Percentiles rank a stretch among this genome's conserved stretches.
These are phyloP conservation scores for Solanum arcanum DNA, from an alignment of 257 asterid species.

Conservation along the genomic window DNA sequence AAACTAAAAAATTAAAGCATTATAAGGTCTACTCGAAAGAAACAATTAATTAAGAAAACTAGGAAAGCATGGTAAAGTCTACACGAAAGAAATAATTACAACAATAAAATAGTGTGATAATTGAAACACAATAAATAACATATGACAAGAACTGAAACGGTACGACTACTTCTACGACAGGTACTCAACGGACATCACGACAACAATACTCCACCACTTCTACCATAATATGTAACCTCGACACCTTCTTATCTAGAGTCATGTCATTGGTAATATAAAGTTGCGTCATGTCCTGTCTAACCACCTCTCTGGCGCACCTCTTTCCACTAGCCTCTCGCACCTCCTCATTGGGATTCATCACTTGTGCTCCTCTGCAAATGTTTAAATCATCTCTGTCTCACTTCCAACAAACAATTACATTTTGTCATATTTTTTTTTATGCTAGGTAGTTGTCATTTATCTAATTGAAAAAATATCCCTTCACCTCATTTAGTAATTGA, in stretches of 20 bases:
- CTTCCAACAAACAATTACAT: not conserved
- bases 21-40: fast-evolving
- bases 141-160: not conserved
- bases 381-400: no score
- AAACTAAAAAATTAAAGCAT: no score
- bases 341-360: not conserved
- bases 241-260: not conserved
- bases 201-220: not conserved
- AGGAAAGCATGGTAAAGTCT: not conserved
- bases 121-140: not conserved
- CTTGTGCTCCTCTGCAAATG: not conserved
- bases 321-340: not conserved
- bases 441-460: not conserved
- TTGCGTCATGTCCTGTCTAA: not conserved
- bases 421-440: no score
- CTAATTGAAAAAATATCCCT: not conserved
- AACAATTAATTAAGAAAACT: not conserved
- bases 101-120: not conserved
- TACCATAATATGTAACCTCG: not conserved
- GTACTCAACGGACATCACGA: not conserved
- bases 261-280: no score
- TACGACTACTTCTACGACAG: not conserved
- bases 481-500: no score
- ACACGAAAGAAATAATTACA: not conserved
- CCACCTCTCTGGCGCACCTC: not conserved